Percentiles rank a stretch among this genome's conserved stretches.
phyloP scores from a whole-genome alignment of 805 yeast genomes.

The Zygoascus tannicola region DNA sequence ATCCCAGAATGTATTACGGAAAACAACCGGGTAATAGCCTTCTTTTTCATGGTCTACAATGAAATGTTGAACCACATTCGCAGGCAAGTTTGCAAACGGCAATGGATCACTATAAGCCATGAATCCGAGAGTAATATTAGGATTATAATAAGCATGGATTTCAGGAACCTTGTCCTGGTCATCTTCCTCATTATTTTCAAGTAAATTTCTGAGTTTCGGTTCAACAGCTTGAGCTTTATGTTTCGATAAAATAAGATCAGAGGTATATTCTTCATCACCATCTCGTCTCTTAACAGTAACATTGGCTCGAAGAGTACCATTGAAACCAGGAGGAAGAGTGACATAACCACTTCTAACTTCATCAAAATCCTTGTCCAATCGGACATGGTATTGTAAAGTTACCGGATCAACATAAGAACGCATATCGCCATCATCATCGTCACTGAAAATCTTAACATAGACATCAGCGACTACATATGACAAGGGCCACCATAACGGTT shows the following conservation, averaged over 20 bases:
- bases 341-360: background rate
- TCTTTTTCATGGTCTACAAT: slow-evolving; percentile 9
- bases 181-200: background rate
- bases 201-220: background rate
- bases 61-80: slow-evolving; percentile 18
- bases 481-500: slow-evolving; percentile 3
- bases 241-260: background rate
- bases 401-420: background rate
- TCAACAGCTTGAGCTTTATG: background rate
- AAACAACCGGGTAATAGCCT: slow-evolving; percentile 32
- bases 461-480: slow-evolving; percentile 1
- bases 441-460: background rate
- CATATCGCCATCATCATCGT: background rate
- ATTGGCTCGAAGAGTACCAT: background rate
- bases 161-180: background rate
- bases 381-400: background rate
- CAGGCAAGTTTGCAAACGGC: slow-evolving; percentile 16
- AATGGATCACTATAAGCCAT: slow-evolving; percentile 18
- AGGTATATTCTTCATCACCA: background rate
- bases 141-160: slow-evolving; percentile 26
- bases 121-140: slow-evolving; percentile 29
- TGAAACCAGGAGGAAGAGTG: slow-evolving; percentile 1
- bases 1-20: slow-evolving; percentile 35
- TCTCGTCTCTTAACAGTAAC: slow-evolving; percentile 1
- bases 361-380: slow-evolving; percentile 2